Evolutionary conservation across 805 yeast genomes (phyloP).

Genomic region (Barnettozyma salicaria): DNA sequence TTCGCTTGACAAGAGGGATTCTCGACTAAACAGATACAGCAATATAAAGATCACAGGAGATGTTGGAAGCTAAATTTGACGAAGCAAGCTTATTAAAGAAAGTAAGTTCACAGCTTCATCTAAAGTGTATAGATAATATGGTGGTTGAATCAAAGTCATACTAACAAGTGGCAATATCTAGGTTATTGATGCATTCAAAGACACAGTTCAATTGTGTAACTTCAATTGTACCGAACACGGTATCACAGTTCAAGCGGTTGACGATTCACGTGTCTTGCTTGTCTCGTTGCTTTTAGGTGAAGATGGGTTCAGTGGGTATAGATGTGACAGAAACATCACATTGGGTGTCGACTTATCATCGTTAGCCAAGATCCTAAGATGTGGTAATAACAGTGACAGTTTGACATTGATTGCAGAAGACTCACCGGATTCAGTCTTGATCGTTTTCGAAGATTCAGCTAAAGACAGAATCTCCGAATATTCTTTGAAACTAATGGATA

Average conservation of each 20-base stretch:
- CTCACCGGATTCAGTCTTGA: constrained; percentile 67
- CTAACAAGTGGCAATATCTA: constrained; percentile 16
- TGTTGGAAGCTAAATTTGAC: constrained; percentile 97
- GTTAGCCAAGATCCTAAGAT: constrained; percentile 80
- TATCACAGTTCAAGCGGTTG: constrained; percentile 94
- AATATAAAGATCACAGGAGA: constrained; percentile 26
- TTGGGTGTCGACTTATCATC: constrained; percentile 87
- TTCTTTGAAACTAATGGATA: constrained; percentile 87
- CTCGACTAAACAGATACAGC: neutral
- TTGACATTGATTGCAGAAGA: constrained; percentile 88
- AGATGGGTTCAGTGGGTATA: constrained; percentile 83
- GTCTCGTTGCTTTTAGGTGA: constrained; percentile 84
- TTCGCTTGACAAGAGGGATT: neutral
- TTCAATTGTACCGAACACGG: constrained; percentile 96
- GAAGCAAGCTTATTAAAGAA: constrained; percentile 89
- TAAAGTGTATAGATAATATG: neutral
- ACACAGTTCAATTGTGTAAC: constrained; percentile 91
- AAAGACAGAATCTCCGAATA: constrained; percentile 92
- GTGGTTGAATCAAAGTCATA: neutral
- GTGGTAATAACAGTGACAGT: constrained; percentile 87
- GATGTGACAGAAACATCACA: constrained; percentile 92
- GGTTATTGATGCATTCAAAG: constrained; percentile 90
- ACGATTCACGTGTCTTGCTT: constrained; percentile 90
- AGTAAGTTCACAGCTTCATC: constrained; percentile 34
- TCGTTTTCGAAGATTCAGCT: constrained; percentile 86